A percentile compares a stretch with the other conserved stretches of the same genome.
These are phyloP conservation scores for Colletotrichum eremochloae DNA, from an alignment of 2,329 filamentous ascomycete species.

Conservation along the genomic window DNA sequence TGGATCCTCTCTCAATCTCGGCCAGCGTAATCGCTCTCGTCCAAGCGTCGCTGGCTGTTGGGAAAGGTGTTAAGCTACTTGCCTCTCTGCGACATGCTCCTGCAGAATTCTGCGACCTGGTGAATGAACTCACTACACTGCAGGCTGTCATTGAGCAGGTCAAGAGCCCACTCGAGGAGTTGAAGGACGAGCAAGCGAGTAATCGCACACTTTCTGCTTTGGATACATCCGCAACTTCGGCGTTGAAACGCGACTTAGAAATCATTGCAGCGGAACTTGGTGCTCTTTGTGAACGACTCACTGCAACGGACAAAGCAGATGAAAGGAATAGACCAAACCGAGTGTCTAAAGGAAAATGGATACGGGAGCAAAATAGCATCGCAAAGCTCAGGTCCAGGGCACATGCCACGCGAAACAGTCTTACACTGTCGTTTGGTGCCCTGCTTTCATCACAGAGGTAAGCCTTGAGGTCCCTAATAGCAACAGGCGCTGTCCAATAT, in stretches of 20 bases:
- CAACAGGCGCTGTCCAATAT: not conserved
- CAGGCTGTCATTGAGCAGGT: constrained; percentile 17
- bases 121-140: constrained; percentile 9
- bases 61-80: constrained; percentile 15
- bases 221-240: not conserved
- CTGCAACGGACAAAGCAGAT: not conserved
- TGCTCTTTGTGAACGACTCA: constrained; percentile 13
- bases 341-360: constrained; percentile 20
- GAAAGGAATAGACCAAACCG: not conserved
- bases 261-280: constrained; percentile 5
- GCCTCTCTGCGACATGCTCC: constrained; percentile 14
- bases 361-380: constrained; percentile 15
- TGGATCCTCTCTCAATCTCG: constrained; percentile 20
- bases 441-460: constrained; percentile 20
- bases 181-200: not conserved
- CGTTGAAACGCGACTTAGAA: constrained; percentile 6
- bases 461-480: not conserved
- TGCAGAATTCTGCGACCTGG: constrained; percentile 24
- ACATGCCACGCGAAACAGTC: not conserved
- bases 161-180: constrained; percentile 4
- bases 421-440: constrained; percentile 13
- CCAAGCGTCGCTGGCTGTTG: constrained; percentile 11
- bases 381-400: constrained; percentile 4
- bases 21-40: constrained; percentile 23
- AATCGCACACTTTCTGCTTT: not conserved